Evolutionary conservation across 192 early-diverging fungal species (phyloP).

Genomic region (Haplosporangium gracile): DNA sequence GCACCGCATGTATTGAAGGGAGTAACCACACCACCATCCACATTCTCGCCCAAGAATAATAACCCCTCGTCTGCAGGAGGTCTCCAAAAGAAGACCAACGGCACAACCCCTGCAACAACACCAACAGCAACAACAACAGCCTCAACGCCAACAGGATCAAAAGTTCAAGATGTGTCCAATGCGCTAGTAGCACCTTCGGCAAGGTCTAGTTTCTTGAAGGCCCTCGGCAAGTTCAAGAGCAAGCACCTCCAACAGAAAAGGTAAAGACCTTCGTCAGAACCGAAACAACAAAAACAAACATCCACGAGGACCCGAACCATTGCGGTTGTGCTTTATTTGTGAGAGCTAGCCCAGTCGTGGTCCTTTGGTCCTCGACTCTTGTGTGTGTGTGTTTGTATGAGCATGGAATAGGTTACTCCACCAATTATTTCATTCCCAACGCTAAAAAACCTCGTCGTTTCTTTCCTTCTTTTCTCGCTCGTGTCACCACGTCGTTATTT

Average conservation of each 20-base stretch:
- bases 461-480: constrained; percentile 28
- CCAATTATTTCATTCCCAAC: neutral
- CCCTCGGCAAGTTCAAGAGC: constrained; percentile 36
- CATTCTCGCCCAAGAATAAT: neutral
- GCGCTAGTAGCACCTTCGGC: constrained; percentile 12
- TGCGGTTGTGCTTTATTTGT: neutral
- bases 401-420: constrained; percentile 1
- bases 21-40: neutral
- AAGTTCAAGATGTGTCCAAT: neutral
- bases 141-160: neutral
- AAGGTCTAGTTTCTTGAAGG: constrained; percentile 37
- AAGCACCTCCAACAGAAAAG: constrained; percentile 28
- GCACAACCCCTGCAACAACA: neutral
- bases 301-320: neutral
- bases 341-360: neutral
- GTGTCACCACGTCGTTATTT: constrained; percentile 20
- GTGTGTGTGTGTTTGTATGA: neutral
- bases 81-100: neutral
- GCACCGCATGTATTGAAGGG: neutral
- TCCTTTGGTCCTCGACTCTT: constrained; percentile 3
- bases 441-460: neutral
- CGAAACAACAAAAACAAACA: neutral
- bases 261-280: constrained; percentile 5
- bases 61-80: neutral
- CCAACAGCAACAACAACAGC: neutral